These are phyloP conservation scores for Elaeis guineensis DNA, from an alignment of 176 grass and related monocot genomes.

Conservation along the genomic window DNA sequence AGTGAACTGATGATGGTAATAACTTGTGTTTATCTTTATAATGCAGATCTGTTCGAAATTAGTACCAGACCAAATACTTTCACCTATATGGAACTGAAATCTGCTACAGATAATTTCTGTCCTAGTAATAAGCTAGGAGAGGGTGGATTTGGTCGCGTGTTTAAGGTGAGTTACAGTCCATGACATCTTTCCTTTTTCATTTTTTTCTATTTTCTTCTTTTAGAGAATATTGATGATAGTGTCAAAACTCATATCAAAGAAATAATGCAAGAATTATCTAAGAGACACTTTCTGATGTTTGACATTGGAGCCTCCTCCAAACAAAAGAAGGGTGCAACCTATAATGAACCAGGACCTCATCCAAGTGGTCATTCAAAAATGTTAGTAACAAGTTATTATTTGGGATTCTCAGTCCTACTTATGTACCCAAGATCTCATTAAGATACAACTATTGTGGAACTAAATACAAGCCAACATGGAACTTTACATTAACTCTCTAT, in stretches of 20 bases:
- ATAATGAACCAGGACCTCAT: no score
- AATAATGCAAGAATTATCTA: no score
- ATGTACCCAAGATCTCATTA: no score
- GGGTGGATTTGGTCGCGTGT: constrained; percentile 83
- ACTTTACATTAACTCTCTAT: neutral
- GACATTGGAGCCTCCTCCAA: no score
- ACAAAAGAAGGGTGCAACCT: no score
- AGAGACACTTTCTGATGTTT: no score
- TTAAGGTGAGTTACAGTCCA: constrained; percentile 33
- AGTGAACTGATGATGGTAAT: neutral
- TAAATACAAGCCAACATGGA: no score
- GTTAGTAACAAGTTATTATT: no score
- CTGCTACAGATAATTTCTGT: constrained; percentile 59
- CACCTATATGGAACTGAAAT: constrained; percentile 54
- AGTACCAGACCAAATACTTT: constrained; percentile 49
- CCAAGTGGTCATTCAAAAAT: no score
- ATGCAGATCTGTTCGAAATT: constrained; percentile 48
- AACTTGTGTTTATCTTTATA: neutral
- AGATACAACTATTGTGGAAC: no score
- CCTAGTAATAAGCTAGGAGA: constrained; percentile 61
- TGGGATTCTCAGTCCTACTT: no score
- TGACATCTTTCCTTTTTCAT: neutral
- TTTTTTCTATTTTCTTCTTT: neutral
- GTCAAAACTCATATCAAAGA: no score
- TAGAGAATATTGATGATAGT: neutral